These are phyloP conservation scores for Dioszegia crocea DNA, from an alignment of 768 basidiomycete genomes.

Conservation along the genomic window DNA sequence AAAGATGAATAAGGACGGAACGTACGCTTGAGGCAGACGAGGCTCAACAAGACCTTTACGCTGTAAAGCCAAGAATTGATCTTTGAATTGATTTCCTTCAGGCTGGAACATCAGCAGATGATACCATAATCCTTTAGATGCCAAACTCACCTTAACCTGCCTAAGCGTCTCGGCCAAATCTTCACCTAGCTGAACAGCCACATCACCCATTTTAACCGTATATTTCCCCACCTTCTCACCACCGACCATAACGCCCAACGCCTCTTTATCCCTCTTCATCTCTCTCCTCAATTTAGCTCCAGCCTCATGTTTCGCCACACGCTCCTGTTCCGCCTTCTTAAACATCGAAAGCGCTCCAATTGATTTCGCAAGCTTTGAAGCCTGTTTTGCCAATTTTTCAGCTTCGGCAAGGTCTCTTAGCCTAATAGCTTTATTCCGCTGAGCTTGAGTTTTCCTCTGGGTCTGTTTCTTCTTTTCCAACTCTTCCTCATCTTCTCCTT, in stretches of 20 bases:
- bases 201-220: slow-evolving; percentile 61
- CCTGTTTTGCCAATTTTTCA: slow-evolving; percentile 64
- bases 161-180: slow-evolving; percentile 80
- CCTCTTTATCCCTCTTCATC: slow-evolving; percentile 55
- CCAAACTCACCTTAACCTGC: slow-evolving; percentile 65
- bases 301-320: slow-evolving; percentile 51
- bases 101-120: slow-evolving; percentile 56
- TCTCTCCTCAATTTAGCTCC: slow-evolving; percentile 52
- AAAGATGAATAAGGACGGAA: slow-evolving; percentile 17
- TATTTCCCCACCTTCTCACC: slow-evolving; percentile 75
- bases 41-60: slow-evolving; percentile 84
- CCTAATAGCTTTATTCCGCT: slow-evolving; percentile 65
- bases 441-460: slow-evolving; percentile 60
- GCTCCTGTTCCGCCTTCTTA: slow-evolving; percentile 50
- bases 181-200: slow-evolving; percentile 86
- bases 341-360: slow-evolving; percentile 60
- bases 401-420: slow-evolving; percentile 58
- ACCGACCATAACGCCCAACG: slow-evolving; percentile 59
- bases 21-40: slow-evolving; percentile 70
- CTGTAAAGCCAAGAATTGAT: slow-evolving; percentile 81
- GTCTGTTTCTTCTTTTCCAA: slow-evolving; percentile 41
- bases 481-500: slow-evolving; percentile 15
- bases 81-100: slow-evolving; percentile 87
- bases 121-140: not conserved
- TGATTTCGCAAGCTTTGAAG: slow-evolving; percentile 61